Conservation (phyloP, 257 asterid genomes). For the Rauvolfia tetraphylla region DNA sequence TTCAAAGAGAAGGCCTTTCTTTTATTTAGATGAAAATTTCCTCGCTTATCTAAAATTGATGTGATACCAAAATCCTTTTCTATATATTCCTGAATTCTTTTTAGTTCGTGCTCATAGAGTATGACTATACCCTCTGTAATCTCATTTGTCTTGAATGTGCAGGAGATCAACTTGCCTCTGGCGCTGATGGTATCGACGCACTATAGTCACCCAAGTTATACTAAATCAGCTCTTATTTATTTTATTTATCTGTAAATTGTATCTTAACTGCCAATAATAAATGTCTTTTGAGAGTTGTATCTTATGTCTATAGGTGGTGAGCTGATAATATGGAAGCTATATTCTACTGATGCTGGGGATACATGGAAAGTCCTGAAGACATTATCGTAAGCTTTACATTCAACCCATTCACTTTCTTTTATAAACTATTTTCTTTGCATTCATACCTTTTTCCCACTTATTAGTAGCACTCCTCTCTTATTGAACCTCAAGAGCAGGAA, state of each 20-base stretch:
- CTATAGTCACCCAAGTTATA: background rate
- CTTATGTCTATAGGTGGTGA: constrained; percentile 66
- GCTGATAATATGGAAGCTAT: constrained; percentile 71
- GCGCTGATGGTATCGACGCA: constrained; percentile 77
- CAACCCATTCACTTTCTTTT: background rate
- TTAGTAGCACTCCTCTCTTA: too few species aligned
- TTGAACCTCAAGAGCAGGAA: background rate
- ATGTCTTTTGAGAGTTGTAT: constrained; percentile 13
- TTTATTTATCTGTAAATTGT: background rate
- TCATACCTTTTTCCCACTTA: background rate
- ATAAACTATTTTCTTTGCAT: background rate
- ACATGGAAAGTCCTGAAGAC: constrained; percentile 85
- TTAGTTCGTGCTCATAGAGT: background rate
- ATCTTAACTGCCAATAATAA: constrained; percentile 3
- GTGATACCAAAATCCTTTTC: background rate
- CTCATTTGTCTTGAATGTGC: constrained; percentile 32
- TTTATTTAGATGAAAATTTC: background rate
- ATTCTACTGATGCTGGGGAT: constrained; percentile 64
- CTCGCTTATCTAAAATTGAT: background rate
- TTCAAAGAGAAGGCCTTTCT: background rate
- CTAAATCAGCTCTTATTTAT: background rate
- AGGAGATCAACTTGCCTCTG: constrained; percentile 96
- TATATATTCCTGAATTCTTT: background rate
- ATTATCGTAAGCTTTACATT: constrained; percentile 55
- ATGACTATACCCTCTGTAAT: background rate